Conservation (phyloP, 208 protist genomes). For the Leishmania guyanensis region DNA sequence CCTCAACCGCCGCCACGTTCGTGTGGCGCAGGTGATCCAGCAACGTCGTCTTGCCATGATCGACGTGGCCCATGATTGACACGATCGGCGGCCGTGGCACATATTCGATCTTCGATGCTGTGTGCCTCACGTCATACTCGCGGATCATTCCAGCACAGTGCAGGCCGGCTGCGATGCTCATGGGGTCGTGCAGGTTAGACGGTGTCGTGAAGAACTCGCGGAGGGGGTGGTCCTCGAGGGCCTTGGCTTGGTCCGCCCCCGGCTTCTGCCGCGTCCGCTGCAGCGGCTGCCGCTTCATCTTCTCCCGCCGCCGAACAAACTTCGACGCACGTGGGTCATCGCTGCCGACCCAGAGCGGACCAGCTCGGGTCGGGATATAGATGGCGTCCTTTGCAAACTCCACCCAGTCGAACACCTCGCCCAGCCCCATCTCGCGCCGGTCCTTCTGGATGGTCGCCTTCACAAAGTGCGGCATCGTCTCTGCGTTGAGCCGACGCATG, state of each 20-base stretch:
- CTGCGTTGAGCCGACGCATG: constrained; percentile 78
- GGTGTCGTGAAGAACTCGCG: constrained; percentile 88
- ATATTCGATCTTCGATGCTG: constrained; percentile 79
- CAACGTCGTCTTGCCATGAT: constrained; percentile 98
- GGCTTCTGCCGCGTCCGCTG: constrained; percentile 77
- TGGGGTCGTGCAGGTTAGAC: constrained; percentile 78
- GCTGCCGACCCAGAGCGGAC: constrained; percentile 84
- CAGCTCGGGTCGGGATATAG: constrained; percentile 82
- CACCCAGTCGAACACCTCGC: constrained; percentile 84
- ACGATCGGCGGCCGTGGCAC: constrained; percentile 93
- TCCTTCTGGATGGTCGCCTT: constrained; percentile 91
- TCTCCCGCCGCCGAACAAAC: constrained; percentile 74
- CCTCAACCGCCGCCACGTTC: constrained; percentile 93
- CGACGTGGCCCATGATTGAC: constrained; percentile 99
- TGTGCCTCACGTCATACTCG: constrained; percentile 88
- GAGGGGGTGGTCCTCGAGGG: constrained; percentile 81
- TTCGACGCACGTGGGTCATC: constrained; percentile 83
- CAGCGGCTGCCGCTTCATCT: constrained; percentile 85
- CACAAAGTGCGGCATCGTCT: constrained; percentile 89
- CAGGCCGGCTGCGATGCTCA: constrained; percentile 79
- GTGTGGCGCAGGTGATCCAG: constrained; percentile 95
- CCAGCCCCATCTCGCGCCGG: constrained; percentile 82
- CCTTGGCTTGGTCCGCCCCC: constrained; percentile 70
- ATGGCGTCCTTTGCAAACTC: constrained; percentile 90
- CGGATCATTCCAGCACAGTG: constrained; percentile 76